Evolutionary conservation across 2,329 filamentous ascomycete genomes (phyloP).

Genomic region (Akanthomyces dipterigenus): DNA sequence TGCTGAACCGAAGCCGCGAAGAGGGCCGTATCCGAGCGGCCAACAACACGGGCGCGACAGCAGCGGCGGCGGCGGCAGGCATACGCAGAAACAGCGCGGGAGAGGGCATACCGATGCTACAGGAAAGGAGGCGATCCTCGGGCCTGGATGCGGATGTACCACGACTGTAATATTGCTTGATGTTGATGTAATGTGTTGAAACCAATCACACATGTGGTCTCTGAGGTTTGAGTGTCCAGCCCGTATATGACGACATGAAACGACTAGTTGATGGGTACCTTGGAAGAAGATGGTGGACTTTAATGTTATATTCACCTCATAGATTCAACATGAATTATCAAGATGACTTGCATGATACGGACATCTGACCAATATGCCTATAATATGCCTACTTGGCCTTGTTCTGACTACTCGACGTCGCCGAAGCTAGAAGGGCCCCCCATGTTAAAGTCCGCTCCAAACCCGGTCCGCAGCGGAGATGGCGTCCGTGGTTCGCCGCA

Average conservation of each 20-base stretch:
- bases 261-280: not conserved
- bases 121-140: slow-evolving; percentile 32
- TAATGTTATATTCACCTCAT: not conserved
- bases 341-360: too few species aligned
- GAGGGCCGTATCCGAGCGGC: slow-evolving; percentile 36
- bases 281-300: not conserved
- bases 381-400: not conserved
- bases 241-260: not conserved
- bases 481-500: not conserved
- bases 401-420: not conserved
- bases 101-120: slow-evolving; percentile 21
- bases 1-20: slow-evolving; percentile 46
- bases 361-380: not conserved
- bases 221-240: not conserved
- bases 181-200: not conserved
- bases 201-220: not conserved
- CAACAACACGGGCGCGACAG: slow-evolving; percentile 26
- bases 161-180: slow-evolving; percentile 23
- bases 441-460: slow-evolving; percentile 5
- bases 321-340: not conserved
- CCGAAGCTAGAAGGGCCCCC: not conserved
- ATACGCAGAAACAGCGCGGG: slow-evolving; percentile 26
- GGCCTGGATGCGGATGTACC: slow-evolving; percentile 32
- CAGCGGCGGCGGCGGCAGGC: slow-evolving; percentile 8
- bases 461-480: slow-evolving; percentile 6